A percentile compares a stretch with the other conserved stretches of the same genome.
These are phyloP conservation scores for Alternaria angustiovoidea DNA, from an alignment of 2,329 filamentous ascomycete species.

Conservation along the genomic window DNA sequence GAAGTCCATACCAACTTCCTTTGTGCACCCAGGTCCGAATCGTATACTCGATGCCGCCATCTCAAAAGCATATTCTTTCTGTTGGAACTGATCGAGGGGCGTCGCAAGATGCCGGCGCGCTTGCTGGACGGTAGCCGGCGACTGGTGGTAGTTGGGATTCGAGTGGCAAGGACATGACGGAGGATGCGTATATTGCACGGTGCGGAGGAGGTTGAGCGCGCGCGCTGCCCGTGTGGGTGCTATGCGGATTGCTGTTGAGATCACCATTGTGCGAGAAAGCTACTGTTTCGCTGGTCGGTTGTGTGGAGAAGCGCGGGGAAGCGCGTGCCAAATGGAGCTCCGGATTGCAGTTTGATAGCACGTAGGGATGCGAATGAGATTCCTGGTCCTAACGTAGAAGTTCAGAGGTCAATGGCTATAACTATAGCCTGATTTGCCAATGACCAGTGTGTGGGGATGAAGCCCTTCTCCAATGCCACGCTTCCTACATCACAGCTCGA, in stretches of 20 bases:
- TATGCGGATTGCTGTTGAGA: constrained; percentile 40
- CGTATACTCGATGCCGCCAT: constrained; percentile 96
- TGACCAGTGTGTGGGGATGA: no score
- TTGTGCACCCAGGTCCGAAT: constrained; percentile 91
- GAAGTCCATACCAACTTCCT: constrained; percentile 98
- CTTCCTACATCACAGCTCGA: no score
- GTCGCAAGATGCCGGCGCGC: constrained; percentile 74
- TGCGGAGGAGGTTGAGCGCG: constrained; percentile 78
- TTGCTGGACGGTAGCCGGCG: constrained; percentile 55
- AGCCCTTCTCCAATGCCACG: no score
- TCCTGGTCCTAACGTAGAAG: no score
- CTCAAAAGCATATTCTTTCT: constrained; percentile 98
- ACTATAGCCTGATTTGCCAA: no score
- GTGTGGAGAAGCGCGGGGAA: constrained; percentile 1
- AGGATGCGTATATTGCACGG: constrained; percentile 90
- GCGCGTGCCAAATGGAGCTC: no score
- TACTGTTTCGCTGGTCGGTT: not conserved
- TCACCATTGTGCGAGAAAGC: constrained; percentile 20
- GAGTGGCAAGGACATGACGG: constrained; percentile 95
- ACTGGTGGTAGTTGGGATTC: constrained; percentile 77
- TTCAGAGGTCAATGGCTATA: no score
- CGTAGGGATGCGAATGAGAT: no score
- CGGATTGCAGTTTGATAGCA: no score
- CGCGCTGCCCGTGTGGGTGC: constrained; percentile 61
- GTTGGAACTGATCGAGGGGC: constrained; percentile 72